Percentiles rank a stretch among this genome's conserved stretches.
Conservation (phyloP, 2,329 filamentous ascomycete genomes). For the Zymoseptoria crescenta region DNA sequence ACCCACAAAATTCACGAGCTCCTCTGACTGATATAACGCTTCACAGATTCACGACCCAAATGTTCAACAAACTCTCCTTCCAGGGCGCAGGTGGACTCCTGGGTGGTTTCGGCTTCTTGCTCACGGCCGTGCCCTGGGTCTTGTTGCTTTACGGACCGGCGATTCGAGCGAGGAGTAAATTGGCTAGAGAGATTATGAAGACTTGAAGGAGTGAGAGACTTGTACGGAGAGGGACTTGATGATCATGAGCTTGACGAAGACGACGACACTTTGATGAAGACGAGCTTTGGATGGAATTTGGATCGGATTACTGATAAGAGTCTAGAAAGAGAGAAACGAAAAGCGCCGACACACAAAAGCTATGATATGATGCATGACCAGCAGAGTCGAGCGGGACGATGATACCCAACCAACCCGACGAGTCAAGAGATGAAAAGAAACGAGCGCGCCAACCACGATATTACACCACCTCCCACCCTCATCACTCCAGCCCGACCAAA, state of each 20-base stretch:
- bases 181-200: slow-evolving; percentile 49
- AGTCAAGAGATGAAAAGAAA: not conserved
- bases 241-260: no score
- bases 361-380: not conserved
- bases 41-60: slow-evolving; percentile 51
- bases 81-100: slow-evolving; percentile 65
- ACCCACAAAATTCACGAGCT: no score
- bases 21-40: not conserved
- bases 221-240: not conserved
- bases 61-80: slow-evolving; percentile 68
- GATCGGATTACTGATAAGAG: not conserved
- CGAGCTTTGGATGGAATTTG: not conserved
- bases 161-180: slow-evolving; percentile 68
- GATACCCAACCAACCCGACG: not conserved
- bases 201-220: not conserved
- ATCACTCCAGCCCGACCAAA: not conserved
- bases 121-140: slow-evolving; percentile 83
- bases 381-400: not conserved
- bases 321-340: not conserved
- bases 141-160: slow-evolving; percentile 68
- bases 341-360: not conserved
- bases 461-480: not conserved
- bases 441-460: not conserved
- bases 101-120: slow-evolving; percentile 57
- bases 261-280: no score